Evolutionary conservation across 176 grass and related monocot genomes (phyloP).

Genomic region (Rhynchospora breviuscula): DNA sequence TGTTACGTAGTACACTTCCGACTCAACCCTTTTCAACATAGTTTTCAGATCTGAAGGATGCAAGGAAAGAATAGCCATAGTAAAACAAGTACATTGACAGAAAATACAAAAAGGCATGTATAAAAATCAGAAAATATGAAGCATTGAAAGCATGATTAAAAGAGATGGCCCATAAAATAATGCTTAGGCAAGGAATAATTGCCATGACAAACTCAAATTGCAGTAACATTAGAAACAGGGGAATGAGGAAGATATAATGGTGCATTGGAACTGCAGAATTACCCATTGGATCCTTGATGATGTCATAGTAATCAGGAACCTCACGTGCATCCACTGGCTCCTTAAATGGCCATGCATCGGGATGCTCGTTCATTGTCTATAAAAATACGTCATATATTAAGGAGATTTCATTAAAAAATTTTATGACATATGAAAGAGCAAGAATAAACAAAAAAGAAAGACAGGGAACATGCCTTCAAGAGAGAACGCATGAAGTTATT

Average conservation of each 20-base stretch:
- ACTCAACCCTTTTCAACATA: constrained; percentile 81
- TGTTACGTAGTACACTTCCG: constrained; percentile 94
- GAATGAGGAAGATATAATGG: neutral
- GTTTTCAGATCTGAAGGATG: constrained; percentile 82
- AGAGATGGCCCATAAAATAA: neutral
- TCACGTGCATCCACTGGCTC: constrained; percentile 91
- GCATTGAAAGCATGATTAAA: neutral
- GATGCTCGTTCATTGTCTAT: constrained; percentile 85
- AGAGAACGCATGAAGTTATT: constrained; percentile 60
- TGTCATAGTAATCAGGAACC: constrained; percentile 96
- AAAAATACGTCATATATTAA: constrained; percentile 10
- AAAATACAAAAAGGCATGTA: neutral
- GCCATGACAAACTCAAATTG: neutral
- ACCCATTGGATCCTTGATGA: constrained; percentile 99
- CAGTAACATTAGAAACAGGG: neutral
- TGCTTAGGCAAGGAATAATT: neutral
- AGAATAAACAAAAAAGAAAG: constrained; percentile 12
- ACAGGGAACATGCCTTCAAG: constrained; percentile 67
- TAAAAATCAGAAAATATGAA: neutral
- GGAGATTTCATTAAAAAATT: neutral
- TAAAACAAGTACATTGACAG: neutral
- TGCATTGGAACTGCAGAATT: neutral
- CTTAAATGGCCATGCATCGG: constrained; percentile 98
- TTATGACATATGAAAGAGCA: neutral
- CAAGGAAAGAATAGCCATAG: neutral